Evolutionary conservation across 768 basidiomycete species (phyloP).

Genomic region (Leccinum disarticulatum): DNA sequence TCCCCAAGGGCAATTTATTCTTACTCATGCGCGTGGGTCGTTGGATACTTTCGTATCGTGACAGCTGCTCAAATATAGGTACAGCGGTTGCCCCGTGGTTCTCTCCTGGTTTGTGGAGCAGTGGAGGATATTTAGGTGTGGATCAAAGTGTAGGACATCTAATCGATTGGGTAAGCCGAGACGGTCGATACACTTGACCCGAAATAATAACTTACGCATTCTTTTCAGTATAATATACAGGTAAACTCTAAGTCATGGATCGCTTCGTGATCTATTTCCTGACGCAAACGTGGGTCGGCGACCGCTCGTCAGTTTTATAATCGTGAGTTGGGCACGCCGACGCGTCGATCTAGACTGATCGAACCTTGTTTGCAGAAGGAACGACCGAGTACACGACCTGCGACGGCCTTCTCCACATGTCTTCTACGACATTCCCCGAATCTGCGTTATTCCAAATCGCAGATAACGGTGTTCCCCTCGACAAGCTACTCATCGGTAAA

Average conservation of each 20-base stretch:
- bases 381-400: slow-evolving; percentile 32
- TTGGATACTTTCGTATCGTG: neutral
- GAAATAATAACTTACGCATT: neutral
- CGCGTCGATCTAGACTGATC: neutral
- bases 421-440: neutral
- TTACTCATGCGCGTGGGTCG: slow-evolving; percentile 34
- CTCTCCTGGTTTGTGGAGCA: neutral
- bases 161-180: slow-evolving; percentile 40
- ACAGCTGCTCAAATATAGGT: neutral
- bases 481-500: slow-evolving; percentile 67
- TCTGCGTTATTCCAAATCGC: neutral
- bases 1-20: slow-evolving; percentile 26
- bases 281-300: neutral
- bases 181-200: neutral
- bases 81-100: slow-evolving; percentile 10
- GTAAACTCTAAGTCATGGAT: neutral
- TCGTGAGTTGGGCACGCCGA: neutral
- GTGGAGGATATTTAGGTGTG: slow-evolving; percentile 36
- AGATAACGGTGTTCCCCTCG: slow-evolving; percentile 42
- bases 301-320: slow-evolving; percentile 11
- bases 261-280: neutral
- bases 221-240: neutral
- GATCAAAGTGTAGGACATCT: slow-evolving; percentile 33
- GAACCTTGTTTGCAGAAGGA: slow-evolving; percentile 31
- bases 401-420: neutral